Conservation (phyloP, 345 rosid species). For the Eucalyptus sp. region DNA sequence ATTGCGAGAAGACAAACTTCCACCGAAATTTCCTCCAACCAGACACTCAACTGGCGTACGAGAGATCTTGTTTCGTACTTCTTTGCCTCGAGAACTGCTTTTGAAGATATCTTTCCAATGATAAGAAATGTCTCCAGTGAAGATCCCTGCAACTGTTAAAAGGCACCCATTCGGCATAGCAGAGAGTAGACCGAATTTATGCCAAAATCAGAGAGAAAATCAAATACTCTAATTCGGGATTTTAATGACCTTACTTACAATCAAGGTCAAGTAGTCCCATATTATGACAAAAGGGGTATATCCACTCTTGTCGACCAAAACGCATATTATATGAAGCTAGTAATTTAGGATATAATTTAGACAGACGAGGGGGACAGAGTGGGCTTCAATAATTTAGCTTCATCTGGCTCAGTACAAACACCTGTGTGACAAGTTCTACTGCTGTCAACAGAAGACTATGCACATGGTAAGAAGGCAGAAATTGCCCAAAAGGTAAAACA, state of each 20-base stretch:
- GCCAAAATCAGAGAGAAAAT: neutral
- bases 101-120: slow-evolving; percentile 69
- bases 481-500: neutral
- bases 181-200: neutral
- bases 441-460: neutral
- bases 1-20: slow-evolving; percentile 59
- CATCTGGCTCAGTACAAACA: neutral
- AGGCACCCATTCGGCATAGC: neutral
- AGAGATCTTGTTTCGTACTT: slow-evolving; percentile 45
- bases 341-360: neutral
- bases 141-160: slow-evolving; percentile 56
- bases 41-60: slow-evolving; percentile 22
- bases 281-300: neutral
- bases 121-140: slow-evolving; percentile 67
- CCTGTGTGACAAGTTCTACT: neutral
- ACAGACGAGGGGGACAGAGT: neutral
- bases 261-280: neutral
- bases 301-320: neutral
- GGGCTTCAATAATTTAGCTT: neutral
- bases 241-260: neutral
- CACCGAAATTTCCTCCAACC: slow-evolving; percentile 52
- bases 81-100: slow-evolving; percentile 82
- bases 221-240: neutral
- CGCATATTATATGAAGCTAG: neutral
- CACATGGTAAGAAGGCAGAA: neutral